Evolutionary conservation across 768 basidiomycete genomes (phyloP).

Genomic region (Hygrophorus russula): DNA sequence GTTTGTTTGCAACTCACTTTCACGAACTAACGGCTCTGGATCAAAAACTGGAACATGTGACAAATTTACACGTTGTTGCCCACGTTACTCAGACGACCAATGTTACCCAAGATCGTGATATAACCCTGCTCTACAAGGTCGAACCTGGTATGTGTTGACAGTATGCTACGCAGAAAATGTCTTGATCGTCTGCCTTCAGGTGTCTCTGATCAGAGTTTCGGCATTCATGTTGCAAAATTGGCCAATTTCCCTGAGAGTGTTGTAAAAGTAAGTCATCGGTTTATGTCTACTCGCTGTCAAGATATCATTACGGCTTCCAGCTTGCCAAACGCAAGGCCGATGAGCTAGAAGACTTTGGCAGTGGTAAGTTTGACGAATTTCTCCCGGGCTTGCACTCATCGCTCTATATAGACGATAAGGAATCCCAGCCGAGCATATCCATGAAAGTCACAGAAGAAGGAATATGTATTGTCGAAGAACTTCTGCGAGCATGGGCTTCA

Average conservation of each 20-base stretch:
- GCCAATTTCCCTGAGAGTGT: slow-evolving; percentile 96
- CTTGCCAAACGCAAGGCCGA: slow-evolving; percentile 89
- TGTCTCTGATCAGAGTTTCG: slow-evolving; percentile 94
- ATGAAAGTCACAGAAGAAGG: slow-evolving; percentile 67
- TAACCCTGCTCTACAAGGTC: slow-evolving; percentile 90
- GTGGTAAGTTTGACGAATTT: slow-evolving; percentile 21
- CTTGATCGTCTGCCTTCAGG: slow-evolving; percentile 29
- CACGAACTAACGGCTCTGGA: slow-evolving; percentile 92
- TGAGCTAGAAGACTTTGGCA: slow-evolving; percentile 78
- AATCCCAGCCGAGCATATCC: slow-evolving; percentile 33
- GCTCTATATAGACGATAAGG: slow-evolving; percentile 12
- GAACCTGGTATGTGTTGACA: slow-evolving; percentile 54
- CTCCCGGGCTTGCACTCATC: neutral
- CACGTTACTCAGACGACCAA: slow-evolving; percentile 78
- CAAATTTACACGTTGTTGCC: slow-evolving; percentile 93
- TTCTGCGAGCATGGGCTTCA: slow-evolving; percentile 55
- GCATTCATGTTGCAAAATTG: slow-evolving; percentile 95
- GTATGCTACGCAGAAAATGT: slow-evolving; percentile 1
- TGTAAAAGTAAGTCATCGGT: slow-evolving; percentile 49
- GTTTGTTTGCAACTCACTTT: slow-evolving; percentile 96
- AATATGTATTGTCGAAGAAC: slow-evolving; percentile 65
- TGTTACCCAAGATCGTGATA: slow-evolving; percentile 56
- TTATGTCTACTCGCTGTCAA: neutral
- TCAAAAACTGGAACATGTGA: slow-evolving; percentile 77
- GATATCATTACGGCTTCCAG: slow-evolving; percentile 23